Percentiles rank a stretch among this genome's conserved stretches.
Conservation (phyloP, 441 rosid genomes). For the Pelargonium myrrhifolium region DNA sequence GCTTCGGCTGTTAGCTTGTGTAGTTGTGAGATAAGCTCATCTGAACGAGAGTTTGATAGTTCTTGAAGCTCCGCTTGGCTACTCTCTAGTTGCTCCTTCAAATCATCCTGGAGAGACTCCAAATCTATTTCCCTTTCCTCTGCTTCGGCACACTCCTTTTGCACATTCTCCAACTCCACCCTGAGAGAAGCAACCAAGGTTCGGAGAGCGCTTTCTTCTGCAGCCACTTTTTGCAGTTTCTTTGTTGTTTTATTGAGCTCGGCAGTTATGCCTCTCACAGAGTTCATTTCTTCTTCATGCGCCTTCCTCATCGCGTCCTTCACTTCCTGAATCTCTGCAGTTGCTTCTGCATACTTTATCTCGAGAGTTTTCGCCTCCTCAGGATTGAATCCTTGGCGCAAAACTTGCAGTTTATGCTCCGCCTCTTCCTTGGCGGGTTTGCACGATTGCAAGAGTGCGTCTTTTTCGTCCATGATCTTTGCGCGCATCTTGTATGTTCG, state of each 20-base stretch:
- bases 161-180: conserved; percentile 61
- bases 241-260: conserved; percentile 76
- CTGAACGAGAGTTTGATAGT: conserved; percentile 51
- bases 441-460: conserved; percentile 48
- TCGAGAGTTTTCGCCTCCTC: conserved; percentile 56
- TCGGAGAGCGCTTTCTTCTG: conserved; percentile 61
- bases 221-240: conserved; percentile 59
- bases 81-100: conserved; percentile 67
- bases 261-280: conserved; percentile 50
- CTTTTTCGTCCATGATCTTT: conserved; percentile 62
- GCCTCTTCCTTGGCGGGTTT: conserved; percentile 61
- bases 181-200: conserved; percentile 60
- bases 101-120: conserved; percentile 63
- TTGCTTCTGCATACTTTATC: conserved; percentile 51
- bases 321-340: conserved; percentile 45
- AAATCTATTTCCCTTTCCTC: conserved; percentile 74
- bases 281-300: conserved; percentile 66
- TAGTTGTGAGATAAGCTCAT: conserved; percentile 71
- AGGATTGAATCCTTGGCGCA: conserved; percentile 67
- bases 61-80: conserved; percentile 72
- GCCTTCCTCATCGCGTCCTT: conserved; percentile 67
- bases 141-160: conserved; percentile 59
- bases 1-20: conserved; percentile 61
- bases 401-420: conserved; percentile 39
- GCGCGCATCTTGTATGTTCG: conserved; percentile 63